Percentiles rank a stretch among this genome's conserved stretches.
phyloP scores from a whole-genome alignment of 2,329 filamentous ascomycete genomes.

The Stachybotrys elegans region DNA sequence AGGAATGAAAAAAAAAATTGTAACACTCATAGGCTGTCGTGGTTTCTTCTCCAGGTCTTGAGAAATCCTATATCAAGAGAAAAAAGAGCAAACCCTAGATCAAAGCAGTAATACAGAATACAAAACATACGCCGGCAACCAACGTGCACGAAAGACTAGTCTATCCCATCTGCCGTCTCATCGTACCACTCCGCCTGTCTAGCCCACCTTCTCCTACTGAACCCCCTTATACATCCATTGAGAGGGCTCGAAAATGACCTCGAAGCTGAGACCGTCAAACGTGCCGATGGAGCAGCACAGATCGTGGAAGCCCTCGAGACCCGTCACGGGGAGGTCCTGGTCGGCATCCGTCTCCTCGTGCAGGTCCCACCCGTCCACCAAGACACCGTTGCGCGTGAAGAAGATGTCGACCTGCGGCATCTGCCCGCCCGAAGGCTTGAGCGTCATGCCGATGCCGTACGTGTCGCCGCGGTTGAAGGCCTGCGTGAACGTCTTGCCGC shows the following conservation, averaged over 20 bases:
- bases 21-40: no score
- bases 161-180: no score
- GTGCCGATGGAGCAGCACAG: conserved; percentile 66
- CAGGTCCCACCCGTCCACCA: conserved; percentile 61
- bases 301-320: conserved; percentile 68
- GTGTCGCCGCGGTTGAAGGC: conserved; percentile 62
- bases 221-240: conserved; percentile 49
- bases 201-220: not conserved
- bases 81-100: no score
- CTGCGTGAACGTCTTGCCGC: conserved; percentile 62
- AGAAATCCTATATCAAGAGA: no score
- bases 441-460: conserved; percentile 67
- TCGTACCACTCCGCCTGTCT: not conserved
- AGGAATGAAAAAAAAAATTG: no score
- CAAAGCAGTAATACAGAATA: no score
- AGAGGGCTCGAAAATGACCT: conserved; percentile 56
- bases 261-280: conserved; percentile 63
- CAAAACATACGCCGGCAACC: no score
- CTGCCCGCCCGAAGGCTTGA: conserved; percentile 31
- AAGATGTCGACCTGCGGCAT: conserved; percentile 43
- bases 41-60: no score
- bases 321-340: conserved; percentile 56
- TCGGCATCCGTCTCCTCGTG: conserved; percentile 67
- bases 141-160: no score
- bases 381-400: conserved; percentile 62